Evolutionary conservation across 345 rosid genomes (phyloP).

Genomic region (Turritis glabra): DNA sequence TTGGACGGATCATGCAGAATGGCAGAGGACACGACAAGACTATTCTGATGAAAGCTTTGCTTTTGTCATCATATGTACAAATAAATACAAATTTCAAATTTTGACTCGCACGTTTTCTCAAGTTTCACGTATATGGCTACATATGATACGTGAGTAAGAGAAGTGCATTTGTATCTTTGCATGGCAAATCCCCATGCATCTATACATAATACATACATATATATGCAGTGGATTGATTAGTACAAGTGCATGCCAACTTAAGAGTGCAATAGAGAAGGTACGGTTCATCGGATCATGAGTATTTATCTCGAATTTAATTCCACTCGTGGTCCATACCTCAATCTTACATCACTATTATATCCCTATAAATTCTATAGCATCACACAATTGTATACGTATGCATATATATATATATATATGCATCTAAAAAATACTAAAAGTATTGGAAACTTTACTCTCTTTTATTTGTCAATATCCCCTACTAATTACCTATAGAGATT

Average conservation of each 20-base stretch:
- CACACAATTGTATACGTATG: neutral
- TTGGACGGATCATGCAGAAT: constrained; percentile 20
- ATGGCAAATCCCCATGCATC: constrained; percentile 40
- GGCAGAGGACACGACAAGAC: constrained; percentile 37
- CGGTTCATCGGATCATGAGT: constrained; percentile 41
- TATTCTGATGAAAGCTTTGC: constrained; percentile 37
- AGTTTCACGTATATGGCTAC: constrained; percentile 38
- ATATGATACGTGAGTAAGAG: constrained; percentile 34
- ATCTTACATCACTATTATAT: constrained; percentile 29
- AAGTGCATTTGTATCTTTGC: constrained; percentile 38
- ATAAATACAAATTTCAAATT: constrained; percentile 25
- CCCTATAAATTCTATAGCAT: constrained; percentile 1
- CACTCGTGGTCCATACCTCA: constrained; percentile 35
- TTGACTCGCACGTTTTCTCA: constrained; percentile 33
- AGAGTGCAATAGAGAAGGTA: constrained; percentile 34
- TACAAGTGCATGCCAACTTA: constrained; percentile 41
- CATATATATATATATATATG: neutral
- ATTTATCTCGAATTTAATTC: constrained; percentile 33
- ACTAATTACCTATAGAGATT: constrained; percentile 6
- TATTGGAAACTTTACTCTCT: neutral
- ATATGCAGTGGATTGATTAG: constrained; percentile 36
- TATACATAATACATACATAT: neutral
- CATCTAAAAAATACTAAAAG: neutral
- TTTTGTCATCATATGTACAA: constrained; percentile 39
- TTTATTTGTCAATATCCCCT: constrained; percentile 14